Percentiles rank a stretch among this genome's conserved stretches.
Conservation (phyloP, 1,139 yeast genomes). For the Arxiozyma slooffiae region DNA sequence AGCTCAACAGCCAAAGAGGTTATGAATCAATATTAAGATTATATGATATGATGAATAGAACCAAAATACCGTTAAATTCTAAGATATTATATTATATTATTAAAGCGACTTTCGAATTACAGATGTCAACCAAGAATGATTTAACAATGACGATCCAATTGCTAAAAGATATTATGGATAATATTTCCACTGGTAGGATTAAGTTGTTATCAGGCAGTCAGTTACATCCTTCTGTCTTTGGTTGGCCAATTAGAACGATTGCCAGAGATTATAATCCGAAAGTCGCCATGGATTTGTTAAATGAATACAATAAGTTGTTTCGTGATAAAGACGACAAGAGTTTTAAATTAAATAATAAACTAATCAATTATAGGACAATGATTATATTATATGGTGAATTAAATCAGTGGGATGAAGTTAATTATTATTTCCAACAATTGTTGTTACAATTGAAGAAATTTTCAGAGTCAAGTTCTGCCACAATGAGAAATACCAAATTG, state of each 20-base stretch:
- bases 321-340: constrained; percentile 17
- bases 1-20: constrained; percentile 15
- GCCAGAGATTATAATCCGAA: constrained; percentile 26
- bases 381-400: constrained; percentile 27
- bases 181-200: constrained; percentile 19
- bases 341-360: constrained; percentile 13
- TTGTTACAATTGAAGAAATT: not conserved
- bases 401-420: constrained; percentile 31
- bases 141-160: constrained; percentile 25
- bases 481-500: constrained; percentile 20
- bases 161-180: constrained; percentile 27
- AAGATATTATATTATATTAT: constrained; percentile 37
- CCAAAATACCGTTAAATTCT: constrained; percentile 31
- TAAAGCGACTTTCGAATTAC: constrained; percentile 36
- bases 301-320: constrained; percentile 25
- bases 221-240: constrained; percentile 29
- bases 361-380: constrained; percentile 29
- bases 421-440: constrained; percentile 5
- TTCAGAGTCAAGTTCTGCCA: constrained; percentile 9
- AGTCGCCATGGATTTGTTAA: constrained; percentile 28
- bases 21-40: constrained; percentile 24
- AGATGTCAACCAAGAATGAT: constrained; percentile 26
- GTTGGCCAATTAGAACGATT: constrained; percentile 29
- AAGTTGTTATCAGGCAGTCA: constrained; percentile 10
- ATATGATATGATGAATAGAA: constrained; percentile 37